A percentile compares a stretch with the other conserved stretches of the same genome.
phyloP scores from a whole-genome alignment of 2,329 filamentous ascomycete species.

The Sporothrix mexicana region DNA sequence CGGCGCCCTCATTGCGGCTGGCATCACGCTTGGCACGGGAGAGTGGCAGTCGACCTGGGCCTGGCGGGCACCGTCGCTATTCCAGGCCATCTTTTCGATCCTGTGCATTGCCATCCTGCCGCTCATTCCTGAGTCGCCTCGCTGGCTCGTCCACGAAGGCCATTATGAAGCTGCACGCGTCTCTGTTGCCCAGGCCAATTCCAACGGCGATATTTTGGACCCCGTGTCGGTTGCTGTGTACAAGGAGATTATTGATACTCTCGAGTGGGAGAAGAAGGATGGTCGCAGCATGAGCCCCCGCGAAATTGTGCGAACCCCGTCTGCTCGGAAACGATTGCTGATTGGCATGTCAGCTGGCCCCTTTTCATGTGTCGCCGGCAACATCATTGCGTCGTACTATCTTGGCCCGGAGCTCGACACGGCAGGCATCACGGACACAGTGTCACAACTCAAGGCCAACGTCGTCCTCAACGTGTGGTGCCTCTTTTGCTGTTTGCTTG shows the following conservation, averaged over 20 bases:
- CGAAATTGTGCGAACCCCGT: conserved; percentile 47
- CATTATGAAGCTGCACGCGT: conserved; percentile 50
- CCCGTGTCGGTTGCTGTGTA: conserved; percentile 49
- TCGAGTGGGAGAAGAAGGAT: conserved; percentile 52
- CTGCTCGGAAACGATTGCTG: conserved; percentile 47
- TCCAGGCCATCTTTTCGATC: conserved; percentile 39
- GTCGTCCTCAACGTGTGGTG: conserved; percentile 60
- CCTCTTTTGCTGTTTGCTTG: conserved; percentile 49
- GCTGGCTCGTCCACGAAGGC: conserved; percentile 53
- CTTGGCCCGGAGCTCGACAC: conserved; percentile 51
- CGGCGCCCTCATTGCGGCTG: conserved; percentile 54
- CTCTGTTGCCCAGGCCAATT: conserved; percentile 52
- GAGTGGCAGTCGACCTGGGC: conserved; percentile 38
- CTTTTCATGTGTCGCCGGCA: conserved; percentile 47
- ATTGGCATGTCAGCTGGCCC: conserved; percentile 46
- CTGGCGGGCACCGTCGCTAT: conserved; percentile 39
- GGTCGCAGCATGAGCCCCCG: conserved; percentile 46
- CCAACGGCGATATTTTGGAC: conserved; percentile 50
- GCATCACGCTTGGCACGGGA: conserved; percentile 48
- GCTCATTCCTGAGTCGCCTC: conserved; percentile 52
- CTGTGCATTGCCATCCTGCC: conserved; percentile 36
- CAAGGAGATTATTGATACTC: conserved; percentile 55
- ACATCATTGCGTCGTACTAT: conserved; percentile 51
- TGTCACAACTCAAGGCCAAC: conserved; percentile 54
- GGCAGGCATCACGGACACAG: conserved; percentile 53